Conservation (phyloP, 352 stramenopile species). For the Globisporangium cederbergense region DNA sequence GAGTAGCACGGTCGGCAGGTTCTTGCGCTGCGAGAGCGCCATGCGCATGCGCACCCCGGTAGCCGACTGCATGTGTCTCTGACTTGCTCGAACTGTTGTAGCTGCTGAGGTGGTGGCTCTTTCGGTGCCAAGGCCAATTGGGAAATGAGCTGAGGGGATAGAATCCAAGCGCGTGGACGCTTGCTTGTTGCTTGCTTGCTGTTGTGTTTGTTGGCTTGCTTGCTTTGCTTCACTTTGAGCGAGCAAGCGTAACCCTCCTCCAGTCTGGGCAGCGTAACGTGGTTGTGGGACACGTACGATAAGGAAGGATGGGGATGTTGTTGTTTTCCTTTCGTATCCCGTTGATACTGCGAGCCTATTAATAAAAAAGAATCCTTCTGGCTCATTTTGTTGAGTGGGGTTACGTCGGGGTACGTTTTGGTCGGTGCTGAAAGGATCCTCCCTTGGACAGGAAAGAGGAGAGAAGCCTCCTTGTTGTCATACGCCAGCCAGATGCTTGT, state of each 20-base stretch:
- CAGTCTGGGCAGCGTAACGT: neutral
- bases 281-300: neutral
- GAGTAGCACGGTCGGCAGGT: slow-evolving; percentile 53
- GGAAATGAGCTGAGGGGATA: slow-evolving; percentile 3
- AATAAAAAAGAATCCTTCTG: too few relatives aligned
- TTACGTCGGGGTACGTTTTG: too few relatives aligned
- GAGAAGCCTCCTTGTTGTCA: too few relatives aligned
- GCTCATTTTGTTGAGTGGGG: too few relatives aligned
- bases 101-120: neutral
- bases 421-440: too few relatives aligned
- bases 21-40: slow-evolving; percentile 55
- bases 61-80: slow-evolving; percentile 46
- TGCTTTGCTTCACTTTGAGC: slow-evolving; percentile 2
- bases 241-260: neutral
- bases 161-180: neutral
- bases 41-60: slow-evolving; percentile 67
- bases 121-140: slow-evolving; percentile 4
- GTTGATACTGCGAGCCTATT: neutral
- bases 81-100: neutral
- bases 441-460: too few relatives aligned
- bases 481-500: too few relatives aligned
- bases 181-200: neutral
- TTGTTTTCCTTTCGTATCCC: neutral
- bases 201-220: neutral
- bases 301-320: neutral